Percentiles rank a stretch among this genome's conserved stretches.
phyloP scores from a whole-genome alignment of 768 basidiomycete genomes.

The Tremella fuciformis region DNA sequence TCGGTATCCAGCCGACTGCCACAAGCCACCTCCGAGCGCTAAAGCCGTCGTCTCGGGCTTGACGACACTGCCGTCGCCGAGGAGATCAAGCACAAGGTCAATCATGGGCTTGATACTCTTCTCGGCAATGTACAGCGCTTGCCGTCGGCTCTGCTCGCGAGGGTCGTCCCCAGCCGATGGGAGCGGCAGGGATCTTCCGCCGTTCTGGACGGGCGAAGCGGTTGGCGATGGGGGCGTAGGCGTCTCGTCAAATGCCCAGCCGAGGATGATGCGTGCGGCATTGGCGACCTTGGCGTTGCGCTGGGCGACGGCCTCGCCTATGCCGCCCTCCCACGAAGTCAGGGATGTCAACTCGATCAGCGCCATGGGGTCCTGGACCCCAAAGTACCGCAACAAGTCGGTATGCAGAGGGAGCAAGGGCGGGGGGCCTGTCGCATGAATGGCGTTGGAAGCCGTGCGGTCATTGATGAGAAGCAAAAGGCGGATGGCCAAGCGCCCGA shows the following conservation, averaged over 20 bases:
- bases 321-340: constrained; percentile 14
- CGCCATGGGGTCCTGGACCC: constrained; percentile 27
- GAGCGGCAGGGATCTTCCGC: not conserved
- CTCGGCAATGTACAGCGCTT: constrained; percentile 30
- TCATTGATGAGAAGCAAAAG: constrained; percentile 33
- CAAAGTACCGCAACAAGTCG: constrained; percentile 40
- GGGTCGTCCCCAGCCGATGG: constrained; percentile 8
- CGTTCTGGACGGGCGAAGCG: constrained; percentile 13
- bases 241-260: constrained; percentile 39
- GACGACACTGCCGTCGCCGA: constrained; percentile 26
- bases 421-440: constrained; percentile 21
- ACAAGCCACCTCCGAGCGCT: constrained; percentile 47
- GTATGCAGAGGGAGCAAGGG: constrained; percentile 26
- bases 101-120: constrained; percentile 33
- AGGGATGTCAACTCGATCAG: constrained; percentile 38
- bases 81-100: constrained; percentile 31
- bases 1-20: constrained; percentile 35
- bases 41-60: constrained; percentile 26
- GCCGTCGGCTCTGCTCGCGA: not conserved
- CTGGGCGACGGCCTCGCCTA: constrained; percentile 29
- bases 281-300: constrained; percentile 46
- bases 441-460: constrained; percentile 17
- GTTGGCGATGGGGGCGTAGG: constrained; percentile 1
- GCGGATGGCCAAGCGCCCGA: constrained; percentile 43
- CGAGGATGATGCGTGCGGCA: constrained; percentile 37